Conservation (phyloP, 2,329 filamentous ascomycete species). For the Fusarium succisae region DNA sequence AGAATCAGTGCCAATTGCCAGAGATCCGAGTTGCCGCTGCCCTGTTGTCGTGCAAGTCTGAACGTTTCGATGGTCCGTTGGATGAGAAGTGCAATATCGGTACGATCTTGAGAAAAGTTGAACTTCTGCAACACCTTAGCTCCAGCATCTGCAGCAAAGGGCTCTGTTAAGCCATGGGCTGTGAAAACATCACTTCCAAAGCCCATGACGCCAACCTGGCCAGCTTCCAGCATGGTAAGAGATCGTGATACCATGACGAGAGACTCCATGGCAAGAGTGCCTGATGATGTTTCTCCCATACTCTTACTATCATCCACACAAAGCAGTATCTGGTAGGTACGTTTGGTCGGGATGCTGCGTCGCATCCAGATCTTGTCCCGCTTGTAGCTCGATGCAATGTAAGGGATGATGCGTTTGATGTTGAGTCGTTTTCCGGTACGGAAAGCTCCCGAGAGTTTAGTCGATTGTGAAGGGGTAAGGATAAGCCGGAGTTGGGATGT, state of each 20-base stretch:
- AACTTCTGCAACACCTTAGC: constrained; percentile 87
- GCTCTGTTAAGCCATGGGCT: constrained; percentile 84
- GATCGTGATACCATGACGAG: constrained; percentile 89
- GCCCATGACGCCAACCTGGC: constrained; percentile 89
- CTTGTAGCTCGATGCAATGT: constrained; percentile 98
- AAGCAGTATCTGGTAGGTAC: constrained; percentile 95
- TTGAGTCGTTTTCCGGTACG: constrained; percentile 98
- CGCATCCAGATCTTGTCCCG: constrained; percentile 99
- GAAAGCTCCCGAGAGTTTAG: constrained; percentile 96
- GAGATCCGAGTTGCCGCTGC: constrained; percentile 70
- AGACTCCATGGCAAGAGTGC: constrained; percentile 88
- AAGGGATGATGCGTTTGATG: constrained; percentile 99
- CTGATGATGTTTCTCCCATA: constrained; percentile 85
- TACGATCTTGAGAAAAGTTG: constrained; percentile 84
- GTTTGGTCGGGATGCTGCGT: constrained; percentile 87
- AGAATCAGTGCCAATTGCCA: constrained; percentile 97
- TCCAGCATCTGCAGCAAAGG: constrained; percentile 80
- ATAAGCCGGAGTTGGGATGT: constrained; percentile 97
- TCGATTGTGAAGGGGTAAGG: constrained; percentile 91
- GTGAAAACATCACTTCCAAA: constrained; percentile 87
- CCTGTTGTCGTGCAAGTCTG: constrained; percentile 74
- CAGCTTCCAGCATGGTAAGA: constrained; percentile 91
- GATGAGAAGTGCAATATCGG: constrained; percentile 84
- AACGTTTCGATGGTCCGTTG: constrained; percentile 83
- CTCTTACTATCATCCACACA: constrained; percentile 95